A percentile compares a stretch with the other conserved stretches of the same genome.
These are phyloP conservation scores for Hypoxylon fuscum DNA, from an alignment of 495 filamentous ascomycete genomes.

Conservation along the genomic window DNA sequence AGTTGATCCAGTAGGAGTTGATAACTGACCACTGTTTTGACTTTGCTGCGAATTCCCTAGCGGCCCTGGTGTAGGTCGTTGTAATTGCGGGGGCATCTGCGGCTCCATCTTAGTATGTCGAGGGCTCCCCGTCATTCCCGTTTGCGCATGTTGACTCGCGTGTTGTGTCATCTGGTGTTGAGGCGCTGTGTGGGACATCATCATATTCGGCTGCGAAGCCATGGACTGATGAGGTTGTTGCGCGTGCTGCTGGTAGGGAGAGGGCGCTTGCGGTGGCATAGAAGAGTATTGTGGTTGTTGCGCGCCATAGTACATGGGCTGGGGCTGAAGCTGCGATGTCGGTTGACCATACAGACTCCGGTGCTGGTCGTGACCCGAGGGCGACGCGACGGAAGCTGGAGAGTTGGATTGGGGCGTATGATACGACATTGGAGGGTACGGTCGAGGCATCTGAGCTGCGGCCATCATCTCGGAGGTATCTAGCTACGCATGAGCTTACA, in stretches of 20 bases:
- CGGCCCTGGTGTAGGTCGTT: constrained; percentile 66
- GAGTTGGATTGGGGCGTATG: constrained; percentile 96
- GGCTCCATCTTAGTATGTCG: constrained; percentile 67
- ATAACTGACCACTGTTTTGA: constrained; percentile 63
- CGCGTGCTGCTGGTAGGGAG: constrained; percentile 80
- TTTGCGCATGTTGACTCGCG: constrained; percentile 55
- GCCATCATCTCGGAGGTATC: constrained; percentile 94
- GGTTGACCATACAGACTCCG: constrained; percentile 85
- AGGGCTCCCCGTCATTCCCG: constrained; percentile 69
- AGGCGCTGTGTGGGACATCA: constrained; percentile 64
- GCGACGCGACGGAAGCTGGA: constrained; percentile 93
- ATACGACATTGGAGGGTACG: constrained; percentile 89
- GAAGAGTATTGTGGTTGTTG: constrained; percentile 72
- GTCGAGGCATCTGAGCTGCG: constrained; percentile 83
- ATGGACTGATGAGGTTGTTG: constrained; percentile 73
- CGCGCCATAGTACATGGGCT: constrained; percentile 73
- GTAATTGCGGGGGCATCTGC: constrained; percentile 65
- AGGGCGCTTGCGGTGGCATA: constrained; percentile 70
- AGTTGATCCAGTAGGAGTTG: constrained; percentile 55
- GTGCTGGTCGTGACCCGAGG: constrained; percentile 88
- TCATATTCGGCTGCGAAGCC: constrained; percentile 63
- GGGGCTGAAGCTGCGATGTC: constrained; percentile 78
- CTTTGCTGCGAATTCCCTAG: constrained; percentile 54
- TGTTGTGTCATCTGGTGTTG: constrained; percentile 61
- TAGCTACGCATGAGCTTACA: constrained; percentile 53